Percentiles rank a stretch among this genome's conserved stretches.
Evolutionary conservation across 1,284 basidiomycete species (phyloP).

Genomic region (Cutaneotrichosporon curvatum): DNA sequence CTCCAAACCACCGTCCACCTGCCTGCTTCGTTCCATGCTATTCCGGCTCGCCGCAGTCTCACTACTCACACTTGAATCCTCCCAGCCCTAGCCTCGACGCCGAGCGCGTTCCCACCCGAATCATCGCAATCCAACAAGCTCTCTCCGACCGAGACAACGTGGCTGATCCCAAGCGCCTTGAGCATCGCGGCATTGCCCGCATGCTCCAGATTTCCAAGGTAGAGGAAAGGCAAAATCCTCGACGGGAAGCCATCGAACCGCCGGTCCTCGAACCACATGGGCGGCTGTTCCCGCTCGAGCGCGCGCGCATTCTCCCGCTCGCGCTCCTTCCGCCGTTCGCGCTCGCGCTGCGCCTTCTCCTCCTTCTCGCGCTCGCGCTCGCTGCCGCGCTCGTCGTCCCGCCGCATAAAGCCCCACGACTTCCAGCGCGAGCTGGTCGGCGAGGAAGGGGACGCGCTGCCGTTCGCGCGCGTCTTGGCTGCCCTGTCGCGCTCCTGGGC

Average conservation of each 20-base stretch:
- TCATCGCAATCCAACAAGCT: constrained; percentile 32
- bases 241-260: constrained; percentile 95
- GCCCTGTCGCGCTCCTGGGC: constrained; percentile 32
- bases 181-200: constrained; percentile 94
- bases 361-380: constrained; percentile 12
- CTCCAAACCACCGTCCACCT: too few species aligned
- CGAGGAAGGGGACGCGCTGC: constrained; percentile 3
- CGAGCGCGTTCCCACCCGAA: constrained; percentile 32
- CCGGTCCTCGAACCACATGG: constrained; percentile 81
- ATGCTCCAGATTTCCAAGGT: constrained; percentile 93
- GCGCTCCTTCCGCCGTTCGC: too few species aligned
- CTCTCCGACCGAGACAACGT: constrained; percentile 95
- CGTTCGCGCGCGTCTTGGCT: constrained; percentile 12
- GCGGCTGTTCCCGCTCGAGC: too few species aligned
- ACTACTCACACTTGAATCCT: constrained; percentile 39
- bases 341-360: constrained; percentile 26
- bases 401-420: constrained; percentile 25
- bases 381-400: constrained; percentile 1
- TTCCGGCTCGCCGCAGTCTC: too few species aligned
- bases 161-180: constrained; percentile 89
- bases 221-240: constrained; percentile 86
- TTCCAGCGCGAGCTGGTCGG: constrained; percentile 26
- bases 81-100: constrained; percentile 31
- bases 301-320: constrained; percentile 45
- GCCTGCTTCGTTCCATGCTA: too few species aligned